Evolutionary conservation across 2,329 filamentous ascomycete genomes (phyloP).

Genomic region (Aquanectria penicillioides): DNA sequence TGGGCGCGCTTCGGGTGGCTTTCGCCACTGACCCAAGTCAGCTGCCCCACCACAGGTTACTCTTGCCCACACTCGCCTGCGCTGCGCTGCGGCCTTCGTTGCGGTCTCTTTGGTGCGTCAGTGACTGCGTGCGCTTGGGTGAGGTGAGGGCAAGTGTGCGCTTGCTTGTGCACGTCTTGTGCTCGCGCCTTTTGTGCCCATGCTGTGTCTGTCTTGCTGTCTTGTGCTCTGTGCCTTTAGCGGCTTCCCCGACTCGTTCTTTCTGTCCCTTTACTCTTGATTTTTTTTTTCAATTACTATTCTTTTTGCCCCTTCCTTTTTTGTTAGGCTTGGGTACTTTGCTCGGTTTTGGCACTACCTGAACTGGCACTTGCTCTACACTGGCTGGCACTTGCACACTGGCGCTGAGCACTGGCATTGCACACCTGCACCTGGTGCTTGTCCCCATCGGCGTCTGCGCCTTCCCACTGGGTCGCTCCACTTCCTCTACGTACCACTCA

Average conservation of each 20-base stretch:
- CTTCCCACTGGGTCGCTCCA: slow-evolving; percentile 21
- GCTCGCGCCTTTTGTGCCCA: slow-evolving; percentile 21
- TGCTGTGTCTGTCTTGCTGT: background rate
- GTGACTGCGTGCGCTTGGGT: too few relatives aligned
- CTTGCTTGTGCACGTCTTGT: slow-evolving; percentile 13
- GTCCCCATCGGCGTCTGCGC: slow-evolving; percentile 15
- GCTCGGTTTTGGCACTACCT: slow-evolving; percentile 16
- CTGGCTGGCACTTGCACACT: background rate
- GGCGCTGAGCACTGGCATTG: slow-evolving; percentile 10
- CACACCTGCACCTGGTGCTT: slow-evolving; percentile 21
- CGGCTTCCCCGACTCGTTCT: background rate
- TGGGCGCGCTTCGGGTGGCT: slow-evolving; percentile 35
- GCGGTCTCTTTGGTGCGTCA: too few relatives aligned
- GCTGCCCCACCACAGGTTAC: slow-evolving; percentile 45
- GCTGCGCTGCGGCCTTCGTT: slow-evolving; percentile 19
- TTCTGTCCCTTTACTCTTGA: background rate
- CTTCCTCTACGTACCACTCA: slow-evolving; percentile 24
- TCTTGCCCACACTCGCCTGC: slow-evolving; percentile 33
- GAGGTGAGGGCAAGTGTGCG: too few relatives aligned
- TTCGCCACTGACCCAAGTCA: slow-evolving; percentile 47
- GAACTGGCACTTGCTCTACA: slow-evolving; percentile 26
- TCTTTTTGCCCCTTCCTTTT: background rate
- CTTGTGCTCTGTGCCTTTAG: background rate
- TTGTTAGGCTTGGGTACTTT: slow-evolving; percentile 4
- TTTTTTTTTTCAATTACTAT: background rate